These are phyloP conservation scores for Yarrowia alimentaria DNA, from an alignment of 805 yeast genomes.

Conservation along the genomic window DNA sequence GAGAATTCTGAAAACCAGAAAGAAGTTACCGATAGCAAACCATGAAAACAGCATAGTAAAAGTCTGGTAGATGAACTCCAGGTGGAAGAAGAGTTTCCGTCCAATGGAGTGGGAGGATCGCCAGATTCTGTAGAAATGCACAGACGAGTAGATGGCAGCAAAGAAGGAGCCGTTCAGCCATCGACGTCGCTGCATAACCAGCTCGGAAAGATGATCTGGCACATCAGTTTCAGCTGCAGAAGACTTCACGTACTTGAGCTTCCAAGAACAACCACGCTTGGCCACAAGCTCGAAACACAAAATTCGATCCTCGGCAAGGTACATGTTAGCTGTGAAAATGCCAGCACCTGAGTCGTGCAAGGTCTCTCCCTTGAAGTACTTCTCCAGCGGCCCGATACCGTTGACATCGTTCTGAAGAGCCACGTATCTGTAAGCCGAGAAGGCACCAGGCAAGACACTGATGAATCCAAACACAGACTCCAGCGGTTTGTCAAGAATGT, in stretches of 20 bases:
- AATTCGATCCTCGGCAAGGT: constrained; percentile 93
- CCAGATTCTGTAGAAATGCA: constrained; percentile 77
- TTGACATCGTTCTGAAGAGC: constrained; percentile 66
- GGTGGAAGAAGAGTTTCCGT: constrained; percentile 69
- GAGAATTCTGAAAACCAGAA: constrained; percentile 82
- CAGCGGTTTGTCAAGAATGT: constrained; percentile 91
- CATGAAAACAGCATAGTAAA: constrained; percentile 77
- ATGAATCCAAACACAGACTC: constrained; percentile 94
- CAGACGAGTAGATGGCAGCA: constrained; percentile 84
- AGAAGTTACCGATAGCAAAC: constrained; percentile 90
- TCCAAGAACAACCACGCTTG: constrained; percentile 68
- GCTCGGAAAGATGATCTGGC: constrained; percentile 81
- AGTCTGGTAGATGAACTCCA: constrained; percentile 79
- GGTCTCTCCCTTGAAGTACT: constrained; percentile 90
- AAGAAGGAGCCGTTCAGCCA: constrained; percentile 97
- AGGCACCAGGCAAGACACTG: constrained; percentile 94
- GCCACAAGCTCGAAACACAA: constrained; percentile 95
- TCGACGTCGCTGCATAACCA: constrained; percentile 87
- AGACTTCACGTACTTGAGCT: constrained; percentile 77
- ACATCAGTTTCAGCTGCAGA: constrained; percentile 96
- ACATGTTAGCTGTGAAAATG: constrained; percentile 92
- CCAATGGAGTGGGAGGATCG: constrained; percentile 60
- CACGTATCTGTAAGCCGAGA: constrained; percentile 84
- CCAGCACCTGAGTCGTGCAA: constrained; percentile 69
- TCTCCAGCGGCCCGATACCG: constrained; percentile 82